A percentile compares a stretch with the other conserved stretches of the same genome.
Conservation (phyloP, 1,139 yeast genomes). For the Komagataea norvegica region DNA sequence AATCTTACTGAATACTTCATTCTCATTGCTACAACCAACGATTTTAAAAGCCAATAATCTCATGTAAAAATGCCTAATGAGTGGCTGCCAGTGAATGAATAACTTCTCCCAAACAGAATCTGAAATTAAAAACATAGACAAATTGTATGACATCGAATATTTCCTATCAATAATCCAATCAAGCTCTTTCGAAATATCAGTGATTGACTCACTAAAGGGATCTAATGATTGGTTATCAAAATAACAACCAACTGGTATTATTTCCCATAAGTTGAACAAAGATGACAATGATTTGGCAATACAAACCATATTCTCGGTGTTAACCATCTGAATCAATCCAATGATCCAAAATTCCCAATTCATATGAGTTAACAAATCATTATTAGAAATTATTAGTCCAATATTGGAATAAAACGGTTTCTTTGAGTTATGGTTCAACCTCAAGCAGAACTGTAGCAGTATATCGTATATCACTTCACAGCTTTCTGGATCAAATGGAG, state of each 20-base stretch:
- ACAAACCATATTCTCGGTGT: conserved; percentile 58
- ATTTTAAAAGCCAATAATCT: conserved; percentile 68
- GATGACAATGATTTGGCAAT: conserved; percentile 61
- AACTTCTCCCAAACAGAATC: conserved; percentile 45
- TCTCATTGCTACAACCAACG: conserved; percentile 38
- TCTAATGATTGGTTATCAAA: conserved; percentile 1
- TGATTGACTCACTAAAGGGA: not conserved
- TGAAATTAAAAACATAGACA: conserved; percentile 23
- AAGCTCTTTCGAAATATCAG: conserved; percentile 1
- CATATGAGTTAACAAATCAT: conserved; percentile 27
- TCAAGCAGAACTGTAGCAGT: conserved; percentile 15
- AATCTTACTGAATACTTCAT: conserved; percentile 6
- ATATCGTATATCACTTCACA: conserved; percentile 45
- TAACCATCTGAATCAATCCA: conserved; percentile 53
- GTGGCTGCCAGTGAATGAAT: conserved; percentile 77
- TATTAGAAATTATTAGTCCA: not conserved
- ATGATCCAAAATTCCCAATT: conserved; percentile 79
- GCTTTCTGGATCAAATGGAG: conserved; percentile 36
- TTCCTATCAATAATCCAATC: conserved; percentile 18
- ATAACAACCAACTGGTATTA: conserved; percentile 44
- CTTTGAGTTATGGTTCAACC: conserved; percentile 17
- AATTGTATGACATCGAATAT: conserved; percentile 13
- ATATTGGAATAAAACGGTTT: conserved; percentile 4
- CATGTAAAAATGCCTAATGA: conserved; percentile 64
- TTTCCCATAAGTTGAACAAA: conserved; percentile 70